Percentiles rank a stretch among this genome's conserved stretches.
These are phyloP conservation scores for Sphenostylis stenocarpa DNA, from an alignment of 306 rosid genomes.

Conservation along the genomic window DNA sequence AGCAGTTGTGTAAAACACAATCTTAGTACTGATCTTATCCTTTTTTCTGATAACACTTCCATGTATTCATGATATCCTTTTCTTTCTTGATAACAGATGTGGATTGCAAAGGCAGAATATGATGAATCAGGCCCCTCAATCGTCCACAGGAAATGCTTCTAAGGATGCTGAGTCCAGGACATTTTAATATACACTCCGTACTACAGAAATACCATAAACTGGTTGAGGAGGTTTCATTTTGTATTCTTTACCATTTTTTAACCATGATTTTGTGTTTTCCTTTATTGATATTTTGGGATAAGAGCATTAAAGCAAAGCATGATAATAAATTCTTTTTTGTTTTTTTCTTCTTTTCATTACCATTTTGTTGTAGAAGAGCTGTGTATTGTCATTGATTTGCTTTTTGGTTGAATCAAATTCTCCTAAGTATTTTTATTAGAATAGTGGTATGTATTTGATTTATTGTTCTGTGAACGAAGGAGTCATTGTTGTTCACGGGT, in stretches of 20 bases:
- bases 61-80: conserved; percentile 7
- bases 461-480: conserved; percentile 16
- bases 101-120: conserved; percentile 96
- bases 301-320: conserved; percentile 63
- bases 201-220: conserved; percentile 49
- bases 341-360: conserved; percentile 11
- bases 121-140: conserved; percentile 97
- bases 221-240: conserved; percentile 48
- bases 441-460: conserved; percentile 18
- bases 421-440: conserved; percentile 28
- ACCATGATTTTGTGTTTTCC: conserved; percentile 51
- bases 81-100: conserved; percentile 63
- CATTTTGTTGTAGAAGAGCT: conserved; percentile 42
- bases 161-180: conserved; percentile 36
- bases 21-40: neutral
- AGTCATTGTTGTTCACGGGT: neutral
- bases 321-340: conserved; percentile 45
- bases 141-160: conserved; percentile 99
- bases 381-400: conserved; percentile 54
- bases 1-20: neutral
- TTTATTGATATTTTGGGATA: conserved; percentile 49
- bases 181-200: conserved; percentile 40
- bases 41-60: neutral
- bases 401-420: conserved; percentile 54
- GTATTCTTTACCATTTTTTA: conserved; percentile 33